phyloP scores from a whole-genome alignment of 2,329 filamentous ascomycete species.

The Trichoderma citrinoviride region DNA sequence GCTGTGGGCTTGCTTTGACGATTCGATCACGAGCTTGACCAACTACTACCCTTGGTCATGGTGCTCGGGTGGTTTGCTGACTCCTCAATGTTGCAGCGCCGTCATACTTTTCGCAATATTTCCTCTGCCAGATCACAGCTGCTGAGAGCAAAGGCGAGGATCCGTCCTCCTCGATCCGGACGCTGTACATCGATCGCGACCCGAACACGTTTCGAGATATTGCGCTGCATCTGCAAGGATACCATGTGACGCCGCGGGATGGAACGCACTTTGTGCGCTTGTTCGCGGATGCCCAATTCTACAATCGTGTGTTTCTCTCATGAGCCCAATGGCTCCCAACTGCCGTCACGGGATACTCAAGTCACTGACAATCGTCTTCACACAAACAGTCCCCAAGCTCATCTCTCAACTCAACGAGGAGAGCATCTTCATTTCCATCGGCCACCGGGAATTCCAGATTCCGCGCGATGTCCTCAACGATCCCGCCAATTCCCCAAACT shows the following conservation, averaged over 20 bases:
- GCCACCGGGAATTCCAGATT: conserved; percentile 82
- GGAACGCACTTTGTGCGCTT: conserved; percentile 86
- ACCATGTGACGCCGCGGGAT: conserved; percentile 78
- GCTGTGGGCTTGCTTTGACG: neutral
- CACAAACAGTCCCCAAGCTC: conserved; percentile 72
- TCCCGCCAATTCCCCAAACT: conserved; percentile 91
- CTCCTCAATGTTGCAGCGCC: conserved; percentile 58
- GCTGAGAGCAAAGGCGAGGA: conserved; percentile 60
- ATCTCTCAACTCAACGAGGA: conserved; percentile 90
- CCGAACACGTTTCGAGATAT: conserved; percentile 87
- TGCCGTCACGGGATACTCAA: neutral
- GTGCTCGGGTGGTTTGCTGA: conserved; percentile 20
- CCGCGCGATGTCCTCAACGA: conserved; percentile 81
- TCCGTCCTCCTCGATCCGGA: conserved; percentile 56
- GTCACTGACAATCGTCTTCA: neutral
- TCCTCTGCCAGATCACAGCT: conserved; percentile 72
- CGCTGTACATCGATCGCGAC: conserved; percentile 93
- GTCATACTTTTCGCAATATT: conserved; percentile 95
- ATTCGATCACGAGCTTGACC: neutral
- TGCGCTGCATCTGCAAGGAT: conserved; percentile 85
- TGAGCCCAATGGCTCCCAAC: neutral
- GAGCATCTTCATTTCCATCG: conserved; percentile 89
- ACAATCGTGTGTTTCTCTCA: conserved; percentile 60
- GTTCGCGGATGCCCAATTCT: conserved; percentile 94
- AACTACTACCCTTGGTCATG: neutral